Conservation (phyloP, 495 filamentous ascomycete genomes). For the Xylaria venustula region DNA sequence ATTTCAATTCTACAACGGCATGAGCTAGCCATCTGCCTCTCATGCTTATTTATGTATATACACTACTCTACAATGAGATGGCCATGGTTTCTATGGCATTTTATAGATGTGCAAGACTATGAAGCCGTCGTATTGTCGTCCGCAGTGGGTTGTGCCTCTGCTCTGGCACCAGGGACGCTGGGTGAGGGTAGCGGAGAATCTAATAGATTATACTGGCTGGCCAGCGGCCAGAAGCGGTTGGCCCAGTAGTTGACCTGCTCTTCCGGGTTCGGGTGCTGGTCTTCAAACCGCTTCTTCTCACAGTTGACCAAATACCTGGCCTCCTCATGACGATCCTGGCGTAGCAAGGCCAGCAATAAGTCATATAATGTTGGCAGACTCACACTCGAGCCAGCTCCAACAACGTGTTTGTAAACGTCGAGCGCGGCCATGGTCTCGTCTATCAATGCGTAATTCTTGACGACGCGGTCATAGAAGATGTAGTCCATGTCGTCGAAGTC, state of each 20-base stretch:
- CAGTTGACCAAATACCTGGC: slow-evolving; percentile 36
- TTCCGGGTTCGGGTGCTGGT: slow-evolving; percentile 19
- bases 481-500: slow-evolving; percentile 46
- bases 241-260: slow-evolving; percentile 32
- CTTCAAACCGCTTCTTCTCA: slow-evolving; percentile 32
- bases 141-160: not conserved
- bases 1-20: not conserved
- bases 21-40: not conserved
- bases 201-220: slow-evolving; percentile 31
- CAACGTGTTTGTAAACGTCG: slow-evolving; percentile 45
- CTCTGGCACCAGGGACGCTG: not conserved
- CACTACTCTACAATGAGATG: slow-evolving; percentile 10
- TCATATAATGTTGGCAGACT: slow-evolving; percentile 44
- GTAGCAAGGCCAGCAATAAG: slow-evolving; percentile 47
- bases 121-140: not conserved
- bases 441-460: slow-evolving; percentile 57
- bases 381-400: slow-evolving; percentile 36
- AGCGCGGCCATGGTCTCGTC: slow-evolving; percentile 53
- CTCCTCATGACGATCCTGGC: slow-evolving; percentile 34
- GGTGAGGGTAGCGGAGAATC: slow-evolving; percentile 3
- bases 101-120: not conserved
- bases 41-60: slow-evolving; percentile 9
- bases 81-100: not conserved
- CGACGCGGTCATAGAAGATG: slow-evolving; percentile 66
- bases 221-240: slow-evolving; percentile 45